A percentile compares a stretch with the other conserved stretches of the same genome.
phyloP scores from a whole-genome alignment of 495 filamentous ascomycete species.

The Penicillium soppii region DNA sequence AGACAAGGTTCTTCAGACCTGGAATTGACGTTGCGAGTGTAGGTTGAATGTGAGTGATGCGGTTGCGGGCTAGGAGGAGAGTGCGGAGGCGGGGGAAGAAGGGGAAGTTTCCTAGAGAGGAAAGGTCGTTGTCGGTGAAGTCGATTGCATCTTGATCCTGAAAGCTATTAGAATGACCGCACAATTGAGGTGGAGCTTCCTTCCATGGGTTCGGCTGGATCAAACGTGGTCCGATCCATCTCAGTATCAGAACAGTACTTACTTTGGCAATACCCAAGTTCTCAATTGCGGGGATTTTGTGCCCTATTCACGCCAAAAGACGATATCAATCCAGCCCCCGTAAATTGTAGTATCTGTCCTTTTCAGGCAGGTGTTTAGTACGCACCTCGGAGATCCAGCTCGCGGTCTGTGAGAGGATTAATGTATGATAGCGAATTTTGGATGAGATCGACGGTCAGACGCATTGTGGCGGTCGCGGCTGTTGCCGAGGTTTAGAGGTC shows the following conservation, averaged over 20 bases:
- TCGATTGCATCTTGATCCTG: constrained; percentile 92
- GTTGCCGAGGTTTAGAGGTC: background rate
- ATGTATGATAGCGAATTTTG: constrained; percentile 91
- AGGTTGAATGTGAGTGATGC: constrained; percentile 76
- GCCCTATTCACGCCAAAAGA: constrained; percentile 67
- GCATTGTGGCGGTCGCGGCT: constrained; percentile 58
- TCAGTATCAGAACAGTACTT: constrained; percentile 15
- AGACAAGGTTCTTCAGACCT: constrained; percentile 71
- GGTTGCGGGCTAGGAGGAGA: constrained; percentile 86
- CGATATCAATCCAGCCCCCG: constrained; percentile 82
- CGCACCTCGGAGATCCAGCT: constrained; percentile 99
- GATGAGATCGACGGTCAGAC: constrained; percentile 92
- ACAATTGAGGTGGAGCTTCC: background rate
- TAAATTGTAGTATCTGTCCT: constrained; percentile 94
- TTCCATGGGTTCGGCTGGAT: too few species aligned
- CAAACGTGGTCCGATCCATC: background rate
- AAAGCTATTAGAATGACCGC: constrained; percentile 7
- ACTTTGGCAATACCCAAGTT: constrained; percentile 96
- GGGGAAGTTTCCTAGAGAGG: constrained; percentile 88
- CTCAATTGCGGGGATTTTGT: constrained; percentile 97
- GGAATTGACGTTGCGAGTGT: constrained; percentile 71
- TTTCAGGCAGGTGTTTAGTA: constrained; percentile 64
- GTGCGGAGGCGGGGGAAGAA: constrained; percentile 81
- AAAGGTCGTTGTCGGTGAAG: constrained; percentile 97
- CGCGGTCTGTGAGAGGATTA: constrained; percentile 95